Evolutionary conservation across 2,329 filamentous ascomycete genomes (phyloP).

Genomic region (Eurotiales sp.): DNA sequence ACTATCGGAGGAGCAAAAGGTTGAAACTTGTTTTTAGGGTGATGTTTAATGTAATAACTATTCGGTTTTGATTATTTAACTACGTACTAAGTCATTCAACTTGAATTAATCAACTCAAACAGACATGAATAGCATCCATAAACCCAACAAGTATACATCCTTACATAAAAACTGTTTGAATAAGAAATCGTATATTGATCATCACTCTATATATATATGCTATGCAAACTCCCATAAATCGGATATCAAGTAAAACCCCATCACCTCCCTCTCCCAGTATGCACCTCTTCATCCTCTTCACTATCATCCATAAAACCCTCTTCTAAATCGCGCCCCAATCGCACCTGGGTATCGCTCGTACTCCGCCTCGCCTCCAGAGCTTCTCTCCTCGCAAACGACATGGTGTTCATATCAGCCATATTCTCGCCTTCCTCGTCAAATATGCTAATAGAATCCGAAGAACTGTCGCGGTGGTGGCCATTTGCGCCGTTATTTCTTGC

Average conservation of each 20-base stretch:
- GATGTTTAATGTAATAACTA: no score
- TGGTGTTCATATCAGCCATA: constrained; percentile 48
- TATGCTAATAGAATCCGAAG: constrained; percentile 42
- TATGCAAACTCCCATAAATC: no score
- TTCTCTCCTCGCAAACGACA: constrained; percentile 47
- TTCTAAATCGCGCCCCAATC: constrained; percentile 76
- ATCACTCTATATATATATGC: no score
- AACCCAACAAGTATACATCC: no score
- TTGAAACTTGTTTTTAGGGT: no score
- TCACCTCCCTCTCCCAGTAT: not conserved
- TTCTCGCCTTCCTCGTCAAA: constrained; percentile 65
- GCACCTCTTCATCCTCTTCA: constrained; percentile 53
- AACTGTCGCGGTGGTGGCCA: constrained; percentile 45
- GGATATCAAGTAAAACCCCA: not conserved
- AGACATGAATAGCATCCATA: no score
- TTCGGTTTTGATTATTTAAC: no score
- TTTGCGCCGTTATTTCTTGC: not conserved
- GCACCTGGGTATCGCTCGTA: constrained; percentile 42
- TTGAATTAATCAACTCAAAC: no score
- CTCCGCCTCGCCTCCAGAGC: constrained; percentile 42
- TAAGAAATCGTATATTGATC: no score
- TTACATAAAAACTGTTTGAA: no score
- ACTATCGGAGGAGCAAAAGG: no score
- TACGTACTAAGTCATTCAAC: no score
- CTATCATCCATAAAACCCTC: constrained; percentile 72